Evolutionary conservation across 2,329 filamentous ascomycete species (phyloP).

Genomic region (Fusarium newnesense): DNA sequence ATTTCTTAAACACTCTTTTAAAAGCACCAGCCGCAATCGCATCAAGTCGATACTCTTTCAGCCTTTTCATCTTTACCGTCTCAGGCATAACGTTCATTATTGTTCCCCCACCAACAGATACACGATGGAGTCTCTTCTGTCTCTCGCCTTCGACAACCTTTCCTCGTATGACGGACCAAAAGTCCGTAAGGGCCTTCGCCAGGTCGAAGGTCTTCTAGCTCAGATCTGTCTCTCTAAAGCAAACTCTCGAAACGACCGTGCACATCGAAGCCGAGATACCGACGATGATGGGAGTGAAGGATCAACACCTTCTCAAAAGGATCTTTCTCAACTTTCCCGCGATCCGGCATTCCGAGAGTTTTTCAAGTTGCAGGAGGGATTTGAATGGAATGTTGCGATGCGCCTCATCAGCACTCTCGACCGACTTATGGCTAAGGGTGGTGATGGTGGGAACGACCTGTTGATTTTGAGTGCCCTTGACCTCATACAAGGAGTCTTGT

Average conservation of each 20-base stretch:
- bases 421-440: constrained; percentile 82
- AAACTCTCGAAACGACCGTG: constrained; percentile 44
- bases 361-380: constrained; percentile 95
- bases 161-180: constrained; percentile 91
- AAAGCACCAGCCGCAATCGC: not conserved
- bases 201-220: constrained; percentile 92
- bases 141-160: constrained; percentile 94
- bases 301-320: constrained; percentile 62
- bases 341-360: constrained; percentile 96
- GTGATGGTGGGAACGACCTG: constrained; percentile 85
- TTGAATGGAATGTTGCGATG: constrained; percentile 96
- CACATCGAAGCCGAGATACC: constrained; percentile 34
- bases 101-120: constrained; percentile 2
- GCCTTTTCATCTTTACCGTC: constrained; percentile 12
- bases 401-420: constrained; percentile 88
- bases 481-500: constrained; percentile 85
- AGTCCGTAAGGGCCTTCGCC: constrained; percentile 91
- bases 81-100: constrained; percentile 12
- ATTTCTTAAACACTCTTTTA: constrained; percentile 11
- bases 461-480: constrained; percentile 90
- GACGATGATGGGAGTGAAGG: constrained; percentile 54
- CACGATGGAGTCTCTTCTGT: constrained; percentile 88
- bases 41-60: constrained; percentile 4
- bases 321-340: constrained; percentile 74
- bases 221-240: constrained; percentile 89